Conservation (phyloP, 371 early-diverging fungal species). For the Mucor indicus region DNA sequence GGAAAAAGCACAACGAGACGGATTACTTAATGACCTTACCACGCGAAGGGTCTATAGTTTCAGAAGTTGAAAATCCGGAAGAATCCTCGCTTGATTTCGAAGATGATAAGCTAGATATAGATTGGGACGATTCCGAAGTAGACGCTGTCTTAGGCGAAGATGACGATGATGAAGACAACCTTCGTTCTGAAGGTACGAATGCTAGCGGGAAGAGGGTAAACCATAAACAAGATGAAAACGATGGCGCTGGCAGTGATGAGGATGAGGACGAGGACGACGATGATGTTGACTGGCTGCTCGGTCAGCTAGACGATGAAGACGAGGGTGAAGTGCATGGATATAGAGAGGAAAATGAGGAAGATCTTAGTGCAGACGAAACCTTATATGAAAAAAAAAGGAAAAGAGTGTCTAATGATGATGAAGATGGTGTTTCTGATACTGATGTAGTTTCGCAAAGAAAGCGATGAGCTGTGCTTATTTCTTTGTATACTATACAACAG, state of each 20-base stretch:
- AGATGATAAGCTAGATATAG: conserved; percentile 39
- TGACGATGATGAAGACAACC: conserved; percentile 40
- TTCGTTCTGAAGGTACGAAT: conserved; percentile 25
- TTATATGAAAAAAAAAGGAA: too few species aligned
- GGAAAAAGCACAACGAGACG: conserved; percentile 54
- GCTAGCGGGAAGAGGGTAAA: conserved; percentile 10
- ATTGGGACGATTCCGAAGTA: conserved; percentile 56
- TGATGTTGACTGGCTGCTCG: neutral
- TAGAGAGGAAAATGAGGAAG: too few species aligned
- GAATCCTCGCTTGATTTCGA: conserved; percentile 34
- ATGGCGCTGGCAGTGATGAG: neutral
- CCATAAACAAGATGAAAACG: conserved; percentile 8
- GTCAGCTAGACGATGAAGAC: neutral
- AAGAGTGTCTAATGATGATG: too few species aligned
- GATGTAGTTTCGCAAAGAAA: too few species aligned
- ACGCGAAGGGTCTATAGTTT: conserved; percentile 4
- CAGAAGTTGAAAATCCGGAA: conserved; percentile 41
- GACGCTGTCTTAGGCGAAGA: conserved; percentile 39
- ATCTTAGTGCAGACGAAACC: too few species aligned
- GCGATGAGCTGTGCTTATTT: too few species aligned
- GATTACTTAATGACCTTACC: conserved; percentile 33
- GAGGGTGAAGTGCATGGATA: neutral
- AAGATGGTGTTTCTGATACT: too few species aligned
- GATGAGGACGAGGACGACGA: neutral
- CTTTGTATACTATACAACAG: too few species aligned